Base-by-base conservation (phyloP, 139 green algal species). In the Astrephomene gubernaculifera region DNA sequence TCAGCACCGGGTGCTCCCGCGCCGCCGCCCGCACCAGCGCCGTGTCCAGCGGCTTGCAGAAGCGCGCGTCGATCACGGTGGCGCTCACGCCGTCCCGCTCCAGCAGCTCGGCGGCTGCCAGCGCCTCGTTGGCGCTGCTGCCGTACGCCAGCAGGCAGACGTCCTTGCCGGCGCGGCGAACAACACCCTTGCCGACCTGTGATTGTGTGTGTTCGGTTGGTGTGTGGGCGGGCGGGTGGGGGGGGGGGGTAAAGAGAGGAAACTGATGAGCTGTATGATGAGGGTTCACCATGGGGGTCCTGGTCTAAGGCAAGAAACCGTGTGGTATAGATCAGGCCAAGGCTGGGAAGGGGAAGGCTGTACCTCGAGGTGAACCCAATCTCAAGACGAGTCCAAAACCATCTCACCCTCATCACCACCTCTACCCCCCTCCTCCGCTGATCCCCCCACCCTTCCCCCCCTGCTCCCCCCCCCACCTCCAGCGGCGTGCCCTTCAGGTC, bases 1-100 rank as follows among this genome's bases (percentile, higher is more conserved):
- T 96, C 90, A 99, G 92, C 31, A 96, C 93, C 2, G 90, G 82
- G 90, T 99, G 97, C 88, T 99, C 90, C 45, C 87, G 93, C 17
- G 93, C 96, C 9, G 53, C 79, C 81, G 36, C 61, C 31, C 80
- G 80, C 21, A 98, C 63, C 36, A 99, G 90, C 45, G 90, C 75
- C 0, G 88, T 95, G 91, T 99, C 97, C 49, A 99, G 93, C 12
- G 98, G 98, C 92, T 99, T 99, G 96, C 97, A 99, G 91, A 99
- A 99, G 49, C 97, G 93, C 27, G 96, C 96, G 88, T 99, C 97
- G 49, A 96, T 92, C 0, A 99, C 96, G 0, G 97, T 99, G 35
- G 94, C 91, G 31, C 78, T 94, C 29, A 99, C 91, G 52, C 96
- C 96, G 24, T 90, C 85, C 64, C 95, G 89, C 74, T 91, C 90